These are phyloP conservation scores for Venustampulla echinocandica DNA, from an alignment of 495 filamentous ascomycete genomes.

Conservation along the genomic window DNA sequence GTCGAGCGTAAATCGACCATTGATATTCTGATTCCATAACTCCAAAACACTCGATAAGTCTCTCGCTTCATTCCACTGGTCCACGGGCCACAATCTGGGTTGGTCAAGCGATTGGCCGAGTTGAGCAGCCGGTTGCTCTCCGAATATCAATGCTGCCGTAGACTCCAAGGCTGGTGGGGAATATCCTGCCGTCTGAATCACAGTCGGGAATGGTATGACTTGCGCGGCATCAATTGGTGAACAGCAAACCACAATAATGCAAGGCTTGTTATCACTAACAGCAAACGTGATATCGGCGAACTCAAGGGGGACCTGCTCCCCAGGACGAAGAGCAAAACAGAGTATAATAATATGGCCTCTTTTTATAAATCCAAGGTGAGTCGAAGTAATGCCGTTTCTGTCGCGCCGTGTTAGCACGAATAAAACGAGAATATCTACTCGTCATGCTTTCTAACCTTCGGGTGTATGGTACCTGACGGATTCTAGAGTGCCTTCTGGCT, in stretches of 20 bases:
- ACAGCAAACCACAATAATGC: constrained; percentile 41
- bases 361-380: constrained; percentile 51
- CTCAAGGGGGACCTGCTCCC: constrained; percentile 29
- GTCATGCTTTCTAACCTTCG: too few species aligned
- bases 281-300: constrained; percentile 34
- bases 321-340: constrained; percentile 31
- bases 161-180: constrained; percentile 41
- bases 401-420: not conserved
- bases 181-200: constrained; percentile 40
- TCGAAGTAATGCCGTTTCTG: constrained; percentile 47
- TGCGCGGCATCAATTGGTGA: constrained; percentile 16
- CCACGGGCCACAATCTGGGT: constrained; percentile 33
- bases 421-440: not conserved
- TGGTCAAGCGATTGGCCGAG: constrained; percentile 15
- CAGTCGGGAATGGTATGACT: constrained; percentile 32
- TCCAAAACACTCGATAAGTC: constrained; percentile 35
- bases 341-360: constrained; percentile 41
- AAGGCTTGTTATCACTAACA: constrained; percentile 39
- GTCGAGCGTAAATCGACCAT: constrained; percentile 35
- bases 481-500: constrained; percentile 42
- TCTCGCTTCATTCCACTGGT: constrained; percentile 35
- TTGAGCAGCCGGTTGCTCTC: constrained; percentile 22
- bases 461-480: constrained; percentile 54
- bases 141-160: constrained; percentile 47
- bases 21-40: constrained; percentile 43